Evolutionary conservation across 2,329 filamentous ascomycete species (phyloP), one percentile per base, ranked within the genome.

Genomic region (Chlorencoelia australis): DNA sequence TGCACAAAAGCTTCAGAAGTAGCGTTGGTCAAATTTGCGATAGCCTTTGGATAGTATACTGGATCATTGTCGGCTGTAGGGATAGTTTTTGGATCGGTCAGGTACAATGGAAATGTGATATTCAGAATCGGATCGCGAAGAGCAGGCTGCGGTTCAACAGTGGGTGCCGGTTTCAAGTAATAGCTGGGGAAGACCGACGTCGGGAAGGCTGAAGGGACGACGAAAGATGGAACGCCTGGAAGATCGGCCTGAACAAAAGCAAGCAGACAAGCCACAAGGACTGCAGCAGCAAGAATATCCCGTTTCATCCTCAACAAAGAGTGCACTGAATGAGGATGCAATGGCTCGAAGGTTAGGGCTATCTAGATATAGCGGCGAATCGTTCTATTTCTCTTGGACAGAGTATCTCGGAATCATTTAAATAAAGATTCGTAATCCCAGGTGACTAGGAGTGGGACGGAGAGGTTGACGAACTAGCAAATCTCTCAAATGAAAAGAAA

Each of bases 111-210:
- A 39, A 63, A 75, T 2, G 68, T 73, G 42, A 65, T 60, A 43
- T 74, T 68, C 30, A 73, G 51, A 18, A 74, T 56, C 0, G 69
- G 67, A 52, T 76, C 71, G 41, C 63, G 60, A 4, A 77, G 50
- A 10, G 63, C 63, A 18, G 68, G 68, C 45, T 73, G 68, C n/a
- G 68, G 68, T 49, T 71, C 59, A 42, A 60, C 55, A n/a, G 64
- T 68, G 33, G 63, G 55, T 16, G 54, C 49, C 3, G 65, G 61
- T 14, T 60, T 57, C 37, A 62, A 53, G 45, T 67, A 66, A 47
- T 72, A 73, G 35, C 59, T 68, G 18, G 63, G 60, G 48, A 69
- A 72, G 7, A 61, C 63, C 4, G 61, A 61, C 1, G 67, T 69
- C 5, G 68, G 69, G 40, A 71, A 71, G 4, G 62, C 66, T 7